Evolutionary conservation across 2,329 filamentous ascomycete species (phyloP).

Genomic region (Penicillium expansum): DNA sequence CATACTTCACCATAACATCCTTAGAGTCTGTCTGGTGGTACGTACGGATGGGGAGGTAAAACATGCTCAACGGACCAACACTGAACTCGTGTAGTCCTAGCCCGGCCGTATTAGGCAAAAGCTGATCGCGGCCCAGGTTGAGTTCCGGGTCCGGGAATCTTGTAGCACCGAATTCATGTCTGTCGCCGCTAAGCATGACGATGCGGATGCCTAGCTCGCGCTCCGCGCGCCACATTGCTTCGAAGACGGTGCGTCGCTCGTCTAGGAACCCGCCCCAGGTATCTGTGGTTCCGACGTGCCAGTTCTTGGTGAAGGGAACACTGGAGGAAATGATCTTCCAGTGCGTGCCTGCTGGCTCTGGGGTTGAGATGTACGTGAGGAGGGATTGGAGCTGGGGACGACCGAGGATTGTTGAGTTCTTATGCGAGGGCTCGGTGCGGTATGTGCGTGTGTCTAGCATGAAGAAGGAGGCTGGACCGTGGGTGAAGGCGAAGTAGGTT

Average conservation of each 20-base stretch:
- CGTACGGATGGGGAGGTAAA: conserved; percentile 80
- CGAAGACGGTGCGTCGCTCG: conserved; percentile 75
- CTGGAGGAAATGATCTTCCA: conserved; percentile 94
- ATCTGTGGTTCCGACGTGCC: conserved; percentile 81
- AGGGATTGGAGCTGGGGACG: conserved; percentile 74
- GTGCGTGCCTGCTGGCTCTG: conserved; percentile 71
- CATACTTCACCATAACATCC: conserved; percentile 80
- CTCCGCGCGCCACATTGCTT: conserved; percentile 90
- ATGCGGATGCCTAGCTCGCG: conserved; percentile 68
- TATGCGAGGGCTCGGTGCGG: conserved; percentile 54
- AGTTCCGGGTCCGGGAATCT: conserved; percentile 56
- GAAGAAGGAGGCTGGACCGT: conserved; percentile 92
- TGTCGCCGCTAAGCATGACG: conserved; percentile 80
- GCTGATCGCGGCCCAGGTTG: conserved; percentile 14
- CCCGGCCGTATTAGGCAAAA: conserved; percentile 26
- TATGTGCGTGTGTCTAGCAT: conserved; percentile 89
- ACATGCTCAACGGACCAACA: conserved; percentile 87
- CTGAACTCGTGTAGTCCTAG: conserved; percentile 77
- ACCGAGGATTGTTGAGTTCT: conserved; percentile 84
- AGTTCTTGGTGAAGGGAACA: conserved; percentile 97
- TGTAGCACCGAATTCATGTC: conserved; percentile 96
- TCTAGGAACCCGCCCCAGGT: conserved; percentile 91
- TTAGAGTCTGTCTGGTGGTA: conserved; percentile 78
- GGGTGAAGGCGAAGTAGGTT: conserved; percentile 85
- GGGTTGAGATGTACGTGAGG: conserved; percentile 68